Evolutionary conservation across 2,329 filamentous ascomycete species (phyloP), one percentile per base, ranked within the genome.

Genomic region (Scedosporium boydii): DNA sequence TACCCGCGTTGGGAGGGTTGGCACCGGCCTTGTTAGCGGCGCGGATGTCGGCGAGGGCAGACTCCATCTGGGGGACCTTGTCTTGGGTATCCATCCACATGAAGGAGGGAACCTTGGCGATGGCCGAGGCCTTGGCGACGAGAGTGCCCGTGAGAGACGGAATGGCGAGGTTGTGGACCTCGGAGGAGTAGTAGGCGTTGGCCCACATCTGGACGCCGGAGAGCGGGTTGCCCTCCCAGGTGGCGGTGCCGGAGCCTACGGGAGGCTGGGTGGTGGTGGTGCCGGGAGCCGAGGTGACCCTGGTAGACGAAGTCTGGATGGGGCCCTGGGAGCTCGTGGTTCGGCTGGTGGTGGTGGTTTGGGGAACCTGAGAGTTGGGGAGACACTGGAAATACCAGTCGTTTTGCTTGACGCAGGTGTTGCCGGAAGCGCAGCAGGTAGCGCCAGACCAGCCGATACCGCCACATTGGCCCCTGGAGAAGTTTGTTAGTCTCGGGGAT

Each of bases 81-180:
- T 73, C 73, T 51, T 75, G 75, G 53, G 78, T 79, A 68, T 84
- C 81, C 59, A 80, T 82, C 79, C 78, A 82, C 72, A 79, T 77
- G 70, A 81, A 83, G 60, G 76, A 79, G 27, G 81, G 79, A 1
- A 83, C 79, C 64, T 81, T 74, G 62, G 79, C 81, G 42, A 81
- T 80, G 58, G 76, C 77, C n/a, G 77, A 76, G 4, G 81, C 80
- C 64, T 77, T 79, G 18, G 82, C 79, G 14, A 78, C 79, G 69
- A 82, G 74, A 23, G 82, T 76, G 4, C 81, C 78, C 7, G 82
- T 82, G 63, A 90, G 73, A 16, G 81, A 83, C 7, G 87, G 87
- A n/a, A 89, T 80, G 7, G 87, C 87, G 18, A 80, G 73, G 42
- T 70, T 78, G 61, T 77, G 76, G 62, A 85, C 76, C 70, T 84